Evolutionary conservation across 1,284 basidiomycete species (phyloP), one percentile per base, ranked within the genome.

Genomic region (Ganoderma multipileum): DNA sequence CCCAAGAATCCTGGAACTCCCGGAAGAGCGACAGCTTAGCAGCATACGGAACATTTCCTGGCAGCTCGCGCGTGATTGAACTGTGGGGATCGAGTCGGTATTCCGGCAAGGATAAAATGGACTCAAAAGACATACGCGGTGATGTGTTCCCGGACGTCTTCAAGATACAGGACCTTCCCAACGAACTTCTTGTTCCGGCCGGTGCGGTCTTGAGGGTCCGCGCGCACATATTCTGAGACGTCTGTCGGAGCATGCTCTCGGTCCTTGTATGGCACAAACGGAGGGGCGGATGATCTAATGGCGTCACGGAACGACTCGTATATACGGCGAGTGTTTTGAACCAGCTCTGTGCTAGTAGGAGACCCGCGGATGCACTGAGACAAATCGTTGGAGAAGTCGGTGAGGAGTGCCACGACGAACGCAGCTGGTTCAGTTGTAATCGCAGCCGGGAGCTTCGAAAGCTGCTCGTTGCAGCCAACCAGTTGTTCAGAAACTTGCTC

Each of bases 11-110:
- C n/a, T 83, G 82, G 65, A 81, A 84, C n/a, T 74, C 74, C 7
- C 73, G 67, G 9, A 88, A 79, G 3, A 33, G 33, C 3, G 71
- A 74, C 12, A 77, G 79, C 60, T 84, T 86, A 0, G 85, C 85
- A 28, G 83, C 81, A 50, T 84, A 88, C 0, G 86, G 87, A n/a
- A 87, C 79, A 54, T 86, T 82, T 2, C 79, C 78, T 0, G 86
- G 86, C 5, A 88, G 80, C 64, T 88, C 87, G 82, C 86, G 86
- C 1, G 78, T 79, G 11, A 81, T 81, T 12, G 82, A 83, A 1
- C 86, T 88, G 8, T 0, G 38, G 14, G 30, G 50, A 14, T 11
- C 26, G 38, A 8, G 33, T 33, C 33, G 1, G 33, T 33, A 33
- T 3, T 33, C 33, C 4, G 3, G 33, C 18, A 38, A 23, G 30